Evolutionary conservation across 75 land plant genomes (phyloP), one percentile per base, ranked within the genome.

Genomic region (Cupressus sempervirens): DNA sequence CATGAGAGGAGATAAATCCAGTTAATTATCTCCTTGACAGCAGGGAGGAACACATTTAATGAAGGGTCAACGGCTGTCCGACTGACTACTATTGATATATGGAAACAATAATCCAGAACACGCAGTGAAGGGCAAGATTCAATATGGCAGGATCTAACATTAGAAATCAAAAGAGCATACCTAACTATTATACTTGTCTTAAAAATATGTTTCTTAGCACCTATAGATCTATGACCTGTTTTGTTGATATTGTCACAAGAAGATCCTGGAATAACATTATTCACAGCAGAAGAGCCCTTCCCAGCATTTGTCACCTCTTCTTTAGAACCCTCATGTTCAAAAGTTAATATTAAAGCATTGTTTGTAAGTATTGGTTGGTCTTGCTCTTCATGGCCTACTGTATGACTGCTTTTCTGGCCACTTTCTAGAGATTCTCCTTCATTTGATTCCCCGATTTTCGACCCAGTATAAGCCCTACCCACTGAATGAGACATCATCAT

Each of bases 341-440:
- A 89, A 72, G 84, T 82, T 56, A 73, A 53, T 58, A 93, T 84
- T n/a, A 90, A 73, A 80, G 97, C 98, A 95, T 93, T 95, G 83
- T 92, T 87, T 23, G 93, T 95, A 46, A 90, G 86, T 56, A 93
- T 88, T 79, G 90, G 93, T 67, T 91, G 89, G 12, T 79, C 89
- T 84, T 68, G 87, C 35, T 89, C 88, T 35, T 86, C 93, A 30
- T 65, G 84, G 15, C 81, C 76, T 53, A 77, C 20, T 36, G 86
- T 84, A 45, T 86, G 89, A 26, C 88, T 91, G 6, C 86, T 88
- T 83, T 95, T 96, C 73, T 90, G 92, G 30, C 92, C 91, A 90
- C 96, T 90, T 91, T 92, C 95, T 89, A 89, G 90, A 43, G 96
- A 96, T 67, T 92, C 95, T 20, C 86, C 98, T 82, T 91, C 95